Base-by-base conservation (phyloP, 2,329 filamentous ascomycete species). In the Monosporascus ibericus region DNA sequence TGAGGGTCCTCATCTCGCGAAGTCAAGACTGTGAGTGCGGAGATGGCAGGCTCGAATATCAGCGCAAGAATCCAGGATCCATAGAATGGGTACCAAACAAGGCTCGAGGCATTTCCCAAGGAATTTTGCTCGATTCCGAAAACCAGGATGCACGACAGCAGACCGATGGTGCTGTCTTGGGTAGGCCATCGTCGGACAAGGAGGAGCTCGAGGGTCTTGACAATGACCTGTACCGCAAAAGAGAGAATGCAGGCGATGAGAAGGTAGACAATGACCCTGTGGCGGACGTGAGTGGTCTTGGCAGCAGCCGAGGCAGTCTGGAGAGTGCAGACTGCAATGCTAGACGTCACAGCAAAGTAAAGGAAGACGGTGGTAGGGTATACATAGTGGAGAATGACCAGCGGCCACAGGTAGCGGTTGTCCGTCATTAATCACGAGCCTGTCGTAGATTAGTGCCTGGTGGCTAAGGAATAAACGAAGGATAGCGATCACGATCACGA, bases 71-170 rank as follows among this genome's bases (percentile, higher is more conserved):
- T 58, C 75, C 85, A 87, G 14, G 81, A 80, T 18, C 82, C 84
- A 56, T 80, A 79, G 56, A 82, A 84, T 0, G 85, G 82, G 58
- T 85, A 82, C 75, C 82, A 85, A 9, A 82, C 74, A 2, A 76
- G 73, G 49, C 75, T 72, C 30, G 72, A 64, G 18, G 72, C 70
- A 49, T 81, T 78, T 2, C 74, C 69, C 15, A 87, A 72, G 20
- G 75, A 75, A 40, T 79, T 73, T 53, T 83, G 70, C 58, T 86
- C 75, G 15, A 85, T 75, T 3, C 81, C 78, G 66, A 85, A 89
- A n/a, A 82, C 73, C 27, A 88, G 68, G 46, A 84, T 73, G 51
- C 82, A 86, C 1, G 84, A 80, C 25, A 88, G 68, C 38, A 80
- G 70, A 50, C 82, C 80, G 50, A 88, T 76, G 55, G 77, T 71